Base-by-base conservation (phyloP, 1,139 yeast genomes). In the Yueomyces sp. region DNA sequence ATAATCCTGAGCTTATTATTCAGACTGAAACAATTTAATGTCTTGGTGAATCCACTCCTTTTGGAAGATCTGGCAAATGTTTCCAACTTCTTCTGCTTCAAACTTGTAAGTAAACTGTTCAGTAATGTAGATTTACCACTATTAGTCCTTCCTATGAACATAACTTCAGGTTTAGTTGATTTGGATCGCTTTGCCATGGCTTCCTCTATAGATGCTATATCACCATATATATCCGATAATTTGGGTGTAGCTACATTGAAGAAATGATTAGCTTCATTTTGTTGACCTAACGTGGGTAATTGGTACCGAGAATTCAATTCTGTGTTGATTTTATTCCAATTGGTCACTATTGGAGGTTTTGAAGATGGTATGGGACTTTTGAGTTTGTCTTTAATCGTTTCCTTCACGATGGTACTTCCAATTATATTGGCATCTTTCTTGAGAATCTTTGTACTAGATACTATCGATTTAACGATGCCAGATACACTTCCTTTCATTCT, bases 51-150 rank as follows among this genome's bases (percentile, higher is more conserved):
- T 1, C 94, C 95, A 0, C 87, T 86, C 42, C 68, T 66, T 43
- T 65, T 69, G 3, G 81, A 78, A 3, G 75, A 76, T 50, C 60
- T 72, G 3, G 84, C 85, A 49, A 69, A 65, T 42, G 64, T 56
- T 39, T 57, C 47, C 49, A 64, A 50, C 35, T 56, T 57, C 31
- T 60, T 66, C 31, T 54, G 47, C 29, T 60, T 57, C 39, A 62
- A 58, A 55, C 59, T 55, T 52, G 73, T 55, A 9, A 69, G 52
- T 6, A 79, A 50, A 19, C 72, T 73, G 52, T 84, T 82, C 36
- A 86, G 65, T 36, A 86, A 60, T 0, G 93, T 76, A 0, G 94
- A 83, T 56, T 86, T 86, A 0, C 96, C 96, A 1, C 78, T 86
- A 53, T 86, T 86, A 41, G 94, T 81, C 49, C 84, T 74, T 0